These are phyloP conservation scores for Lizonia empirigonia DNA, from an alignment of 2,329 filamentous ascomycete species.

Conservation along the genomic window DNA sequence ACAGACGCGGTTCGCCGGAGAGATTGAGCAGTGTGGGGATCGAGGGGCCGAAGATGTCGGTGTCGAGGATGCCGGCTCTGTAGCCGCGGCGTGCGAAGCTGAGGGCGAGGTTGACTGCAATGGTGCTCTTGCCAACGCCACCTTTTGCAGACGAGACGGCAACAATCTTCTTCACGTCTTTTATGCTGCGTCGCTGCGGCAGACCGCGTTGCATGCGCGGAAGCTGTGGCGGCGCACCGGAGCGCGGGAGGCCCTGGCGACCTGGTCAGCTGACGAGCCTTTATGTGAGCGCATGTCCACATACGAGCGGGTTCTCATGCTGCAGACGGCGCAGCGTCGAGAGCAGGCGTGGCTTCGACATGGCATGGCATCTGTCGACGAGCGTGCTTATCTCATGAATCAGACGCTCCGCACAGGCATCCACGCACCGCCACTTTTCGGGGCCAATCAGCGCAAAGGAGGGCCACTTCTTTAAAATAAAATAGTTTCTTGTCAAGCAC, in stretches of 20 bases:
- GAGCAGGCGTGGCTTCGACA: slow-evolving; percentile 57
- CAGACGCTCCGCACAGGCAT: slow-evolving; percentile 29
- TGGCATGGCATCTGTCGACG: slow-evolving; percentile 37
- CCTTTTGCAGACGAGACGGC: slow-evolving; percentile 98
- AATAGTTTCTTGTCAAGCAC: too few relatives aligned
- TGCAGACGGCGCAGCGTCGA: slow-evolving; percentile 57
- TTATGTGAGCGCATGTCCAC: background rate
- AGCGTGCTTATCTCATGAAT: slow-evolving; percentile 23
- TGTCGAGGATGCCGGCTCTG: slow-evolving; percentile 86
- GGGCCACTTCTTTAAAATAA: too few relatives aligned
- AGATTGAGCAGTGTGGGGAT: slow-evolving; percentile 89
- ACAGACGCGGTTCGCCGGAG: slow-evolving; percentile 76
- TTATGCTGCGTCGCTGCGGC: slow-evolving; percentile 79
- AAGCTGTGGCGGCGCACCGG: slow-evolving; percentile 67
- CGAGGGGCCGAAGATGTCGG: slow-evolving; percentile 95
- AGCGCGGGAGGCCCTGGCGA: slow-evolving; percentile 78
- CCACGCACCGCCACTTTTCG: too few relatives aligned
- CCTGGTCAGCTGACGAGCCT: slow-evolving; percentile 12
- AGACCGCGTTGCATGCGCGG: slow-evolving; percentile 80
- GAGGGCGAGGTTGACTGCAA: slow-evolving; percentile 81
- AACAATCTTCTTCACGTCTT: slow-evolving; percentile 86
- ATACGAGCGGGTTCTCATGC: slow-evolving; percentile 89
- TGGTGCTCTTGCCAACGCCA: slow-evolving; percentile 96
- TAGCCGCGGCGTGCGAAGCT: slow-evolving; percentile 83
- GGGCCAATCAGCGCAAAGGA: too few relatives aligned